Percentiles rank a stretch among this genome's conserved stretches.
Conservation (phyloP, 2,329 filamentous ascomycete species). For the Scortechinia acanthostroma region DNA sequence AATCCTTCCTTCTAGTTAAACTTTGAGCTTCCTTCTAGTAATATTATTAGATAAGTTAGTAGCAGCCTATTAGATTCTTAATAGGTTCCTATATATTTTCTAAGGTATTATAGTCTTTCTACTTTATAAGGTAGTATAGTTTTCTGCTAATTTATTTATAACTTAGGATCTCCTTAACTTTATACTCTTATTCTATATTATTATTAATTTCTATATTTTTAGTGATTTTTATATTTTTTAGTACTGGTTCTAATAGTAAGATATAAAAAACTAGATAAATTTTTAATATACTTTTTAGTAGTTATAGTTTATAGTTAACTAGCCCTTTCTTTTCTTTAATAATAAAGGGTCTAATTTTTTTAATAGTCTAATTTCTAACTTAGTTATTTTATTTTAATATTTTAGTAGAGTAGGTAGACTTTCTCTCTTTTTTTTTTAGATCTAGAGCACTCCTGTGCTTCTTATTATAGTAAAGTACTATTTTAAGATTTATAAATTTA, state of each 20-base stretch:
- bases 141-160: not conserved
- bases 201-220: not conserved
- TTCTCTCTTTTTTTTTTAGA: conserved; percentile 1
- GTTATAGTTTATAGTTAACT: conserved; percentile 5
- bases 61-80: not conserved
- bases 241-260: conserved; percentile 5
- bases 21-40: too few relatives aligned
- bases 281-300: conserved; percentile 4
- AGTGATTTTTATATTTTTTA: not conserved
- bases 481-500: not conserved
- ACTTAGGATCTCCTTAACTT: not conserved
- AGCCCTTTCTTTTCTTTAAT: conserved; percentile 3
- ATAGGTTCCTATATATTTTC: conserved; percentile 1
- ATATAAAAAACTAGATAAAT: conserved; percentile 5
- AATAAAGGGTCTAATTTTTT: conserved; percentile 4
- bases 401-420: not conserved
- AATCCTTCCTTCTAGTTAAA: not conserved
- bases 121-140: not conserved
- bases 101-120: not conserved
- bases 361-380: conserved; percentile 4
- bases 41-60: not conserved
- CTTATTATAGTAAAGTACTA: not conserved
- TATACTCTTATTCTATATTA: not conserved
- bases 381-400: conserved; percentile 3
- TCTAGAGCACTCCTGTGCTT: not conserved